A percentile compares a stretch with the other conserved stretches of the same genome.
phyloP scores from a whole-genome alignment of 768 basidiomycete species.

The Sistotremastrum niveocremeum region DNA sequence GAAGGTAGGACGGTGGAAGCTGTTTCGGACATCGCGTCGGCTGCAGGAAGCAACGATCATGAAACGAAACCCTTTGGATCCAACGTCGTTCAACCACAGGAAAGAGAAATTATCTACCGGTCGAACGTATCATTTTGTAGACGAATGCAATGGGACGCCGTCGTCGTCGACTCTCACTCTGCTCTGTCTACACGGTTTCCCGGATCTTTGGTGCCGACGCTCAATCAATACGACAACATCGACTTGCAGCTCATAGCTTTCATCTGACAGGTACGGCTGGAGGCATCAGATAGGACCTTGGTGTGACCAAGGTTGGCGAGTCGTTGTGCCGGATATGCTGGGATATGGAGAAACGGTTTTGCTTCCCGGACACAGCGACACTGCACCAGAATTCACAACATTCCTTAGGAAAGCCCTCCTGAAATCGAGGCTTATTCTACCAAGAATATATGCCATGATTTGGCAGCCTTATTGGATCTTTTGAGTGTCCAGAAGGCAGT shows the following conservation, averaged over 20 bases:
- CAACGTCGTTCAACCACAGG: conserved; percentile 37
- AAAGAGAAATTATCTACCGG: conserved; percentile 42
- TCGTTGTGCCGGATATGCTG: conserved; percentile 35
- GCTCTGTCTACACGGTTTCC: conserved; percentile 73
- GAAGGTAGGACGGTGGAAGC: conserved; percentile 21
- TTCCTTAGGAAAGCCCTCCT: conserved; percentile 34
- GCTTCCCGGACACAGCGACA: background rate
- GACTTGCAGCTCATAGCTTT: background rate
- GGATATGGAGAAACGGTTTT: conserved; percentile 47
- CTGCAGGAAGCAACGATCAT: no score
- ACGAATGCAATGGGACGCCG: conserved; percentile 34
- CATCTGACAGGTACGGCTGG: conserved; percentile 53
- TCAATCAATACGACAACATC: no score
- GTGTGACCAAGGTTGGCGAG: conserved; percentile 46
- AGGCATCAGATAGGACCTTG: conserved; percentile 60
- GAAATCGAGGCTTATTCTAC: conserved; percentile 43
- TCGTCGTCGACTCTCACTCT: conserved; percentile 31
- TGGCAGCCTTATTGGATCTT: conserved; percentile 50
- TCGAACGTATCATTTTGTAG: conserved; percentile 56
- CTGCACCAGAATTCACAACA: background rate
- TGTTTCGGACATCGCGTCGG: background rate
- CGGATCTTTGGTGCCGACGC: conserved; percentile 36
- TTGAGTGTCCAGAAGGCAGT: conserved; percentile 42
- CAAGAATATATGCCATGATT: conserved; percentile 45
- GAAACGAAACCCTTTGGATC: conserved; percentile 14